These are phyloP conservation scores for Leccinellum luteum DNA, from an alignment of 768 basidiomycete genomes.

Conservation along the genomic window DNA sequence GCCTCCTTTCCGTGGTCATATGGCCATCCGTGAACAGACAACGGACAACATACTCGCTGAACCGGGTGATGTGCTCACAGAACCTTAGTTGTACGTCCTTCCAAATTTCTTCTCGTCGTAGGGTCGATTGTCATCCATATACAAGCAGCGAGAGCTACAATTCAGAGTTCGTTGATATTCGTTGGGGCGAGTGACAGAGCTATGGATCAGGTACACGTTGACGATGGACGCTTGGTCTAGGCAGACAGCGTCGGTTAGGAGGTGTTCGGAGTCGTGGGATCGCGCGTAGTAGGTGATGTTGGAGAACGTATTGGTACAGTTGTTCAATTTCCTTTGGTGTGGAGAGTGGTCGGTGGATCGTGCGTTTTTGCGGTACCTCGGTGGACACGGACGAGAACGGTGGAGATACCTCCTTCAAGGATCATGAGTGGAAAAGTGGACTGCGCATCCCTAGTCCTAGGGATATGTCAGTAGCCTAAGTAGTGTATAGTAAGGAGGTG, in stretches of 20 bases:
- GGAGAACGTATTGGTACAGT: neutral
- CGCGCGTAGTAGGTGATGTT: neutral
- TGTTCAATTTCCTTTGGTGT: neutral
- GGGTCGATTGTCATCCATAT: neutral
- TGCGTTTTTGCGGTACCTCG: neutral
- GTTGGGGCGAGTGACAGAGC: too few species aligned
- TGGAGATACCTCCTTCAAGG: too few species aligned
- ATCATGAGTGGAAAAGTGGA: too few species aligned
- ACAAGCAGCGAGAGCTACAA: neutral
- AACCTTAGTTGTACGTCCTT: neutral
- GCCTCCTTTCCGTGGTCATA: neutral
- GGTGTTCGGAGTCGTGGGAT: neutral
- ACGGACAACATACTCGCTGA: neutral
- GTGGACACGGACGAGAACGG: neutral
- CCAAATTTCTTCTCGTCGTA: neutral
- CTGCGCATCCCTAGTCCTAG: too few species aligned
- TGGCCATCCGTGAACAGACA: neutral
- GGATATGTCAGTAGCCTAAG: too few species aligned
- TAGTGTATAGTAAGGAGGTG: too few species aligned
- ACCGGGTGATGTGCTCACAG: neutral
- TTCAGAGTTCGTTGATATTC: neutral
- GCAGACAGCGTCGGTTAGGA: neutral
- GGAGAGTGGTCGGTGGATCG: neutral
- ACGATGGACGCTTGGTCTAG: neutral
- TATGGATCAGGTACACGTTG: too few species aligned